Base-by-base conservation (phyloP, 805 yeast species). In the Cyberlindnera suaveolens region DNA sequence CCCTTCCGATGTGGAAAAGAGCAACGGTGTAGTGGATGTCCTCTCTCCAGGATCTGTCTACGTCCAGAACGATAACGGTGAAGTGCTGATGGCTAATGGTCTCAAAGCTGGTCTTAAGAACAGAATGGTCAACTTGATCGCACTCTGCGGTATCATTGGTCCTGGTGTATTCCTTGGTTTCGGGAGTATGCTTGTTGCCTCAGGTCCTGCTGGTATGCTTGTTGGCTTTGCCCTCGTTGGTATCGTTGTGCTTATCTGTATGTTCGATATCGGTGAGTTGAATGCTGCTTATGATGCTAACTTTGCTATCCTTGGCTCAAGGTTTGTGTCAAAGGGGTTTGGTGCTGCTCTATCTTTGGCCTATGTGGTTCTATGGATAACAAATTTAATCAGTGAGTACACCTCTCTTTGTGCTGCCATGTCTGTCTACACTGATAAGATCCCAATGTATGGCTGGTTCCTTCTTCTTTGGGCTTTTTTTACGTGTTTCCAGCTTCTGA, bases 81-180 rank as follows among this genome's bases (percentile, higher is more conserved):
- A 57, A 19, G 40, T 58, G 14, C 59, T 65, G 30, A 57, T 65
- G 14, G 48, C 54, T 11, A 56, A 64, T 9, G 64, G 70, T 11
- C 56, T 74, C 34, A 71, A 71, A 45, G 66, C 75, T 45, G 72
- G 69, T 18, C 62, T 75, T 18, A 74, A 74, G 48, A 72, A 74
- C 49, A 60, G 78, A 44, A 78, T 73, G 53, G 65, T 75, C 33
- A 70, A 78, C 13, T 54, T 76, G 42, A 67, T 76, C 41, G 78
- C 78, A 3, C 51, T 76, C 8, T 78, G 81, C 20, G 82, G 82
- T 34, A 70, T 78, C 40, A 73, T 78, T 43, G 83, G 83, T 0
- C 82, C 82, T 1, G 83, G 82, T 47, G 71, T 71, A 23, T 63
- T 76, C 39, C 69, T 78, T 20, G 77, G 79, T 33, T 67, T 79